phyloP scores from a whole-genome alignment of 371 early-diverging fungal species.

The Dentiscutata heterogama region DNA sequence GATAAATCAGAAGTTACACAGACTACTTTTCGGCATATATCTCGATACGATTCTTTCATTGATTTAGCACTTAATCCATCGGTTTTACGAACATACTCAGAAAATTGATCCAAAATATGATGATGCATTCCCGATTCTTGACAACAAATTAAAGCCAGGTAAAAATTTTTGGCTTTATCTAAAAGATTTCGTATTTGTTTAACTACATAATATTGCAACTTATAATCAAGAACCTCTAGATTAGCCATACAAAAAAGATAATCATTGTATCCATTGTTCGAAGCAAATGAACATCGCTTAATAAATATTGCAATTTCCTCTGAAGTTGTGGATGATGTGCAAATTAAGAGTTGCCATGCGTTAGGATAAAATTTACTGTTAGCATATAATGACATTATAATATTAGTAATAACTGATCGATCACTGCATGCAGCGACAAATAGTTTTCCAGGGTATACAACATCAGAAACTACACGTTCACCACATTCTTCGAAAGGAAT shows the following conservation, averaged over 20 bases:
- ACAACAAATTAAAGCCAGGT: slow-evolving; percentile 43
- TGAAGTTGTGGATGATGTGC: slow-evolving; percentile 30
- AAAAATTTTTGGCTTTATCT: neutral
- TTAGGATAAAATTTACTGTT: slow-evolving; percentile 40
- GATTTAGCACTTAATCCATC: slow-evolving; percentile 15
- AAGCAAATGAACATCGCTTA: slow-evolving; percentile 43
- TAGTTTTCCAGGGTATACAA: slow-evolving; percentile 12
- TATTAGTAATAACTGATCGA: slow-evolving; percentile 43
- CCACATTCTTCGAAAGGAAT: neutral
- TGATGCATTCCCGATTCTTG: slow-evolving; percentile 38
- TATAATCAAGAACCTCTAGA: slow-evolving; percentile 43
- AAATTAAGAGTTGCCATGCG: slow-evolving; percentile 46
- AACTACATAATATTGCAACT: slow-evolving; percentile 43
- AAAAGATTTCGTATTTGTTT: neutral
- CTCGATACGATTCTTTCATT: slow-evolving; percentile 36
- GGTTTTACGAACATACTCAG: slow-evolving; percentile 21
- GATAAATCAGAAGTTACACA: slow-evolving; percentile 40
- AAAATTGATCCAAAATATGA: slow-evolving; percentile 47
- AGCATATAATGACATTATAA: slow-evolving; percentile 45
- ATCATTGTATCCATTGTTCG: slow-evolving; percentile 10
- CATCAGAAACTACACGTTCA: slow-evolving; percentile 31
- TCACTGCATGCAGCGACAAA: slow-evolving; percentile 41
- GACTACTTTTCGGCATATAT: slow-evolving; percentile 25
- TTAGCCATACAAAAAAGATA: slow-evolving; percentile 43
- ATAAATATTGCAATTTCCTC: slow-evolving; percentile 46